phyloP scores from a whole-genome alignment of 176 grass and related monocot genomes.

The Lolium rigidum region DNA sequence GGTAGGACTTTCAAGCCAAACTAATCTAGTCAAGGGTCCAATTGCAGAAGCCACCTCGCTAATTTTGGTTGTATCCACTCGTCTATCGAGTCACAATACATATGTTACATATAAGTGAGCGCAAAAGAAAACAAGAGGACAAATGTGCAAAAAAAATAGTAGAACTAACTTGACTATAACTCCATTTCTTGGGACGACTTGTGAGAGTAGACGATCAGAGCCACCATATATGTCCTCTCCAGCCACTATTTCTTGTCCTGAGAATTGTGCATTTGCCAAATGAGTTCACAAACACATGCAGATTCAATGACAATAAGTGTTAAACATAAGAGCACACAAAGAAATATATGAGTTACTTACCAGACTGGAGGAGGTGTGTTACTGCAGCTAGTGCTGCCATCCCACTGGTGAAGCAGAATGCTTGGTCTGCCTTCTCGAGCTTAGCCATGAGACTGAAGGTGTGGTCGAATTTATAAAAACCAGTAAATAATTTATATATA shows the following conservation, averaged over 20 bases:
- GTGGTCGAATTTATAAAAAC: slow-evolving; percentile 37
- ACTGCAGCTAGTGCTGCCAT: slow-evolving; percentile 87
- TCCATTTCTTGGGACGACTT: slow-evolving; percentile 84
- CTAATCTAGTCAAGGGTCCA: slow-evolving; percentile 70
- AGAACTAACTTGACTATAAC: slow-evolving; percentile 91
- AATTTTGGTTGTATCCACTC: slow-evolving; percentile 80
- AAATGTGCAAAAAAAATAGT: slow-evolving; percentile 27
- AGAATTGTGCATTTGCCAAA: slow-evolving; percentile 14
- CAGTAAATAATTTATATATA: slow-evolving; percentile 30
- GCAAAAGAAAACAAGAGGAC: slow-evolving; percentile 2
- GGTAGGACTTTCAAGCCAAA: slow-evolving; percentile 98
- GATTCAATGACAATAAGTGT: background rate
- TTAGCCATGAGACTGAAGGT: slow-evolving; percentile 84
- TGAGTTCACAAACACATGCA: background rate
- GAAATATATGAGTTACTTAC: slow-evolving; percentile 43
- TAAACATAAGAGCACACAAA: background rate
- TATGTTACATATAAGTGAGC: slow-evolving; percentile 39
- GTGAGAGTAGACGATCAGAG: slow-evolving; percentile 88
- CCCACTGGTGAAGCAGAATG: slow-evolving; percentile 98
- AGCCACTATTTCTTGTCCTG: slow-evolving; percentile 95
- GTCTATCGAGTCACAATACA: slow-evolving; percentile 56
- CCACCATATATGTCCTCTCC: slow-evolving; percentile 99
- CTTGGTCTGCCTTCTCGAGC: slow-evolving; percentile 95
- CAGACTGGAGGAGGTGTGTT: slow-evolving; percentile 75
- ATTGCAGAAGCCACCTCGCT: slow-evolving; percentile 68